Evolutionary conservation across 805 yeast species (phyloP).

Genomic region (Starmerella roubikii): DNA sequence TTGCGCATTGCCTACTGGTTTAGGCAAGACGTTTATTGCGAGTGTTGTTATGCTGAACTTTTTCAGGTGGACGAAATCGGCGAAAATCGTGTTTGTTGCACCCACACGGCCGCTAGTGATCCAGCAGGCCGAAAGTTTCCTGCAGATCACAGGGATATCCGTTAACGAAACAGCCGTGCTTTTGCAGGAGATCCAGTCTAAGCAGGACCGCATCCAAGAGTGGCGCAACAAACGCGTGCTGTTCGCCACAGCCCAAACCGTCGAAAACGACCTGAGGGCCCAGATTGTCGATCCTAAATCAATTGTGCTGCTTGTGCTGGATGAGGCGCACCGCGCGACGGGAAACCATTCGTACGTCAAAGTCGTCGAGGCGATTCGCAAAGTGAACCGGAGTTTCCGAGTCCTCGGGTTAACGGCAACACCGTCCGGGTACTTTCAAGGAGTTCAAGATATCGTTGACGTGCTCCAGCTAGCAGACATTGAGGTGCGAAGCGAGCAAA

Average conservation of each 20-base stretch:
- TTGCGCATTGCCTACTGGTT: constrained; percentile 92
- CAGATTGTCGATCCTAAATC: constrained; percentile 67
- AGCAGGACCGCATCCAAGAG: constrained; percentile 49
- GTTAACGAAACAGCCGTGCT: constrained; percentile 39
- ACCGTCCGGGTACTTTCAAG: constrained; percentile 77
- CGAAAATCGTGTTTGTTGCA: constrained; percentile 86
- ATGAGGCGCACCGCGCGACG: constrained; percentile 90
- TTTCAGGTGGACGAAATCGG: constrained; percentile 65
- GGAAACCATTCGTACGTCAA: constrained; percentile 83
- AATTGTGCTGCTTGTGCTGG: constrained; percentile 66
- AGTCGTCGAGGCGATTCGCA: constrained; percentile 52
- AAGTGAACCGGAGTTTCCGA: constrained; percentile 55
- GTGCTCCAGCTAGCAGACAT: constrained; percentile 61
- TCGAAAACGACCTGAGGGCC: constrained; percentile 70
- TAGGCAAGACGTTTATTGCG: constrained; percentile 95
- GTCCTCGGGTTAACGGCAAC: constrained; percentile 88
- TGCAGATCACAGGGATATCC: constrained; percentile 75
- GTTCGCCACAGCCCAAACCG: constrained; percentile 92
- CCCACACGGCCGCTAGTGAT: constrained; percentile 95
- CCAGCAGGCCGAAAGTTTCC: constrained; percentile 89
- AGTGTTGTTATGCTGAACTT: constrained; percentile 85
- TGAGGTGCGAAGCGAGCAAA: constrained; percentile 75
- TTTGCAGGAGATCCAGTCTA: constrained; percentile 37
- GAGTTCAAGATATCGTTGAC: constrained; percentile 72
- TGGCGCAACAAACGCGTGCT: constrained; percentile 71